phyloP scores from a whole-genome alignment of 345 rosid species.

The Dipteronia dyeriana region DNA sequence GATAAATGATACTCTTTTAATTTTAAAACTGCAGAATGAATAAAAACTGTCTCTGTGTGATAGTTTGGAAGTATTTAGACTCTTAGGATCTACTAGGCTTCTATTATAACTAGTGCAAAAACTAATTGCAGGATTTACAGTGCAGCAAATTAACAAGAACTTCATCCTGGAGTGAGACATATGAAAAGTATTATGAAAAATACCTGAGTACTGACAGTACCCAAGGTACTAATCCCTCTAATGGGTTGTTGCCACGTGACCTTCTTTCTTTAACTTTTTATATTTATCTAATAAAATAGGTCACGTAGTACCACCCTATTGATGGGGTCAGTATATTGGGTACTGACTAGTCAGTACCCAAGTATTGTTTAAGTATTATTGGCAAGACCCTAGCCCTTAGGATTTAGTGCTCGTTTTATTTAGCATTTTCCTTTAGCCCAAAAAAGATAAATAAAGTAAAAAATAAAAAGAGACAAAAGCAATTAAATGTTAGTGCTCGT shows the following conservation, averaged over 20 bases:
- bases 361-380: too few species aligned
- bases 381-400: too few species aligned
- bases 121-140: not conserved
- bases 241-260: too few species aligned
- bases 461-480: not conserved
- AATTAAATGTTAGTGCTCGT: not conserved
- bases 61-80: not conserved
- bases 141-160: not conserved
- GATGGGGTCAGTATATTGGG: too few species aligned
- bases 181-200: too few species aligned
- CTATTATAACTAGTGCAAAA: slow-evolving; percentile 2
- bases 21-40: not conserved
- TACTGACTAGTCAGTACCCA: too few species aligned
- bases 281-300: too few species aligned
- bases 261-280: too few species aligned
- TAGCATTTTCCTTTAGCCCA: not conserved
- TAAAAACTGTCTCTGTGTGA: not conserved
- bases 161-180: not conserved
- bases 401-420: not conserved
- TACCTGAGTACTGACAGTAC: too few species aligned
- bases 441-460: not conserved
- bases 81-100: not conserved
- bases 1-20: not conserved
- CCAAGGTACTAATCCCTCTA: too few species aligned
- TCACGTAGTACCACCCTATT: too few species aligned